Evolutionary conservation across 805 yeast genomes (phyloP), one percentile per base, ranked within the genome.

Genomic region (Lipomyces orientalis): DNA sequence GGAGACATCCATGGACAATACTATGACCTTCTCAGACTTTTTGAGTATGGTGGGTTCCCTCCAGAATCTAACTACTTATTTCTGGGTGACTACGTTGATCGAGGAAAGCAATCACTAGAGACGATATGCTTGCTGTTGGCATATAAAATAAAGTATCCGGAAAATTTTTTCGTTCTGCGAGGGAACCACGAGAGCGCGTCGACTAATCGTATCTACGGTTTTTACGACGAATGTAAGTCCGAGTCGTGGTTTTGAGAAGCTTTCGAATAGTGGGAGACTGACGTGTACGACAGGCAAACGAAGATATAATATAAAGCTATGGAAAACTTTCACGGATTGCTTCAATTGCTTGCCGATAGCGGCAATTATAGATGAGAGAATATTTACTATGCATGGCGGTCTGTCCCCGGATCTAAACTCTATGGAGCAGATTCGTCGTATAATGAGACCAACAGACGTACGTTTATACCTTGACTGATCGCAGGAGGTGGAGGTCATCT

Each of bases 1-100:
- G 99, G 99, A 80, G 99, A 94, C 80, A 94, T 94, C 77, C 99
- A 94, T 80, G 98, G 98, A 64, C 99, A 94, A 81, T 94, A 95
- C 81, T 94, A 94, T 78, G 99, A 94, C 81, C 86, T 94, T 76
- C 85, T 94, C 79, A 89, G 98, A 81, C 86, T 94, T 75, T 94
- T 94, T 76, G 98, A 94, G 82, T 93, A 93, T 77, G 98, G 99
- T 75, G 99, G 98, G 1, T 94, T 95, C 84, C 99, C 99, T 1
- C 99, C 99, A 12, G 98, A 94, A 79, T 97, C 98, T 19, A 94
- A 94, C 83, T 94, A 94, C 82, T 83, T 94, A 76, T 94, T 94
- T 78, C 81, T 94, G 68, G 99, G 99, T 73, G 99, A 94, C 84
- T 94, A 94, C 78, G 99, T 94, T 72, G 99, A 94, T 83, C 90